These are phyloP conservation scores for Serendipita indica DNA, from an alignment of 768 basidiomycete species.

Conservation along the genomic window DNA sequence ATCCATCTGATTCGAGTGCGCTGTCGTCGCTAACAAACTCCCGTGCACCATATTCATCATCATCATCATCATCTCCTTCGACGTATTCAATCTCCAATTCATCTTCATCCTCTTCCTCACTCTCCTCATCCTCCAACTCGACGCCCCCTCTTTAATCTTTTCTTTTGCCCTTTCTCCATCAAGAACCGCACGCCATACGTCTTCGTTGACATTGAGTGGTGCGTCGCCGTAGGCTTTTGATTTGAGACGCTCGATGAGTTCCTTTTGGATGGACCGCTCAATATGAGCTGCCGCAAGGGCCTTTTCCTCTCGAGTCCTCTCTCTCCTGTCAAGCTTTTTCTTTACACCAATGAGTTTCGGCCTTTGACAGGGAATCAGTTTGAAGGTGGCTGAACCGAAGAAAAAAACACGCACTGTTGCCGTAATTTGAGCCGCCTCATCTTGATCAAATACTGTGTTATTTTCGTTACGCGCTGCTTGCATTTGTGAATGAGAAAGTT, in stretches of 20 bases:
- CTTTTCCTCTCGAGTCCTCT: conserved; percentile 85
- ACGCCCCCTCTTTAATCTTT: conserved; percentile 26
- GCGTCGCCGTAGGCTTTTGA: conserved; percentile 95
- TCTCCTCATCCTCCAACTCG: conserved; percentile 36
- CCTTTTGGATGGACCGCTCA: conserved; percentile 89
- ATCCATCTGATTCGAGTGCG: conserved; percentile 23
- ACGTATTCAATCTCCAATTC: conserved; percentile 31
- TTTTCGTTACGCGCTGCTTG: conserved; percentile 97
- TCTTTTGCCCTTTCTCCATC: conserved; percentile 46
- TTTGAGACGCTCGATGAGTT: conserved; percentile 88
- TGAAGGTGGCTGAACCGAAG: not conserved
- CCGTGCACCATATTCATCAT: conserved; percentile 39
- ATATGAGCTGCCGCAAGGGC: conserved; percentile 91
- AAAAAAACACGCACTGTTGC: conserved; percentile 48
- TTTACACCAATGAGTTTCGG: conserved; percentile 90
- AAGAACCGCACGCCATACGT: conserved; percentile 83
- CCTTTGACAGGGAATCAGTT: conserved; percentile 27
- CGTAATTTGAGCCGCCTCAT: conserved; percentile 83
- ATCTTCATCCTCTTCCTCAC: conserved; percentile 44
- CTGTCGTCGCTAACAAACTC: conserved; percentile 68
- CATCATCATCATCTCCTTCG: conserved; percentile 49
- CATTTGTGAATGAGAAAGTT: conserved; percentile 96
- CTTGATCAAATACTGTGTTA: conserved; percentile 97
- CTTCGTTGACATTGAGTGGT: conserved; percentile 95
- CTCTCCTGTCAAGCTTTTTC: conserved; percentile 91